Conservation (phyloP, 176 grass and related monocot species). For the Musa acuminata region DNA sequence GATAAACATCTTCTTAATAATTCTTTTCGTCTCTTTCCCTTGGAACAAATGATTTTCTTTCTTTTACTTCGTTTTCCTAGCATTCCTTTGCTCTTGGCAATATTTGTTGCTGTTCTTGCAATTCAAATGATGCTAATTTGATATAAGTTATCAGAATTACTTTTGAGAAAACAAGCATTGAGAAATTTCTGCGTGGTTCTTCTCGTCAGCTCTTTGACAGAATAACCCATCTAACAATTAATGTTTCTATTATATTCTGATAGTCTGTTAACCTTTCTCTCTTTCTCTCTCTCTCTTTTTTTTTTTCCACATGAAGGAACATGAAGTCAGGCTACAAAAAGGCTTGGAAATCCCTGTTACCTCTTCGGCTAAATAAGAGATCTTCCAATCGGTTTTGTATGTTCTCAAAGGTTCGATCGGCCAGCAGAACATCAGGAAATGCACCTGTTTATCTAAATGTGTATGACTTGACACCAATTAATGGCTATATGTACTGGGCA, state of each 20-base stretch:
- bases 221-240: neutral
- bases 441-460: slow-evolving; percentile 95
- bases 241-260: neutral
- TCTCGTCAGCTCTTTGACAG: neutral
- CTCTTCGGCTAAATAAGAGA: slow-evolving; percentile 64
- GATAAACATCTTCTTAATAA: too few species aligned
- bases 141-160: neutral
- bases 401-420: slow-evolving; percentile 71
- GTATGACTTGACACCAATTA: slow-evolving; percentile 95
- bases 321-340: slow-evolving; percentile 85
- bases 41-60: neutral
- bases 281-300: slow-evolving; percentile 8
- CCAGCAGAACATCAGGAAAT: slow-evolving; percentile 53
- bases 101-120: neutral
- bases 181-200: neutral
- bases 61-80: neutral
- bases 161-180: neutral
- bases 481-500: slow-evolving; percentile 97
- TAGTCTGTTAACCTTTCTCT: neutral
- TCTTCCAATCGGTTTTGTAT: slow-evolving; percentile 53
- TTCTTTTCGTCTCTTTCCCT: too few species aligned
- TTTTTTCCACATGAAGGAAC: slow-evolving; percentile 36
- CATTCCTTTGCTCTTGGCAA: neutral
- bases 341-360: slow-evolving; percentile 84
- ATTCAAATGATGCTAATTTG: neutral